phyloP scores from a whole-genome alignment of 2,329 filamentous ascomycete genomes.

The Aspergillus tamarii region DNA sequence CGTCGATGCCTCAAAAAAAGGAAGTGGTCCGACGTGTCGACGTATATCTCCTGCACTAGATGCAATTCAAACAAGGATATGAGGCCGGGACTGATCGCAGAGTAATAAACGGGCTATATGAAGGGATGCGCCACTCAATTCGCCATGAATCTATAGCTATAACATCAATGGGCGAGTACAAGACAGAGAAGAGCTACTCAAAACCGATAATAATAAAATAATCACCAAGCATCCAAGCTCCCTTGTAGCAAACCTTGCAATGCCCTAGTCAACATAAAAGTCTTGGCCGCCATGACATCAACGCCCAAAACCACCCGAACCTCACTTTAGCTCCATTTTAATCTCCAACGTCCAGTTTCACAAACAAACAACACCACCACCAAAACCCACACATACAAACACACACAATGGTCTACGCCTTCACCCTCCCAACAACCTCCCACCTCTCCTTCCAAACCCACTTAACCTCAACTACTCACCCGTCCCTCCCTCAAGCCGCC shows the following conservation, averaged over 20 bases:
- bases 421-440: conserved; percentile 86
- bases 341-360: conserved; percentile 18
- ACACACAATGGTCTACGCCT: conserved; percentile 80
- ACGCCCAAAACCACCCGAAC: conserved; percentile 9
- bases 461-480: conserved; percentile 80
- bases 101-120: background rate
- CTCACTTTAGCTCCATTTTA: background rate
- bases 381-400: background rate
- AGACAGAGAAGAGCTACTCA: background rate
- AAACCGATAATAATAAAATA: background rate
- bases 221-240: background rate
- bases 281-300: conserved; percentile 24
- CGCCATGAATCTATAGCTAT: background rate
- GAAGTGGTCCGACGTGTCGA: background rate
- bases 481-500: conserved; percentile 79
- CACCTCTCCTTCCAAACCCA: conserved; percentile 78
- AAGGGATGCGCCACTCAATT: background rate
- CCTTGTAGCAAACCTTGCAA: background rate
- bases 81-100: background rate
- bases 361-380: conserved; percentile 7
- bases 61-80: background rate
- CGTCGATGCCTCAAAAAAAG: background rate
- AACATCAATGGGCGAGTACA: background rate
- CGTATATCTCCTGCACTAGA: background rate
- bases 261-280: background rate